Base-by-base conservation (phyloP, 2,329 filamentous ascomycete genomes). In the Talaromyces sp. region DNA sequence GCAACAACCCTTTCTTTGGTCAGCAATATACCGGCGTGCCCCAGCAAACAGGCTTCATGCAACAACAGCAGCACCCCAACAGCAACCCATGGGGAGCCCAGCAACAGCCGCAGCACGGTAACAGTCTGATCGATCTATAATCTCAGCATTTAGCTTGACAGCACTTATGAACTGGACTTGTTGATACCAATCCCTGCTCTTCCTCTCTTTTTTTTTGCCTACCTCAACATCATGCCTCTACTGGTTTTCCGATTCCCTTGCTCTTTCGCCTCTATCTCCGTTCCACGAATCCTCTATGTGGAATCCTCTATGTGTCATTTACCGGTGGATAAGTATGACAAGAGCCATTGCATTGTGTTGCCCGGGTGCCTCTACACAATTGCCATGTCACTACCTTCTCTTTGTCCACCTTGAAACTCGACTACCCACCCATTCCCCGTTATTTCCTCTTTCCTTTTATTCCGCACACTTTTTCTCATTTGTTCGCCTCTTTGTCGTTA, bases 1-100 rank as follows among this genome's bases (percentile, higher is more conserved):
- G 87, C 2, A 94, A 84, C 77, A 97, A 97, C 69, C 94, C 94
- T 0, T 99, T 97, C 77, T 77, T 96, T 63, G 84, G 86, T 55
- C 85, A 86, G 56, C 91, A 95, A 70, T 94, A 88, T 65, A 96
- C 90, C 0, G 91, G 91, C 2, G 67, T 78, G 65, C 78, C 79
- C 16, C 76, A 75, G 56, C 77, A 81, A 77, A 64, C 73, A 2
- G 62, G 62, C 3, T 71, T 66, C 29, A 56, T 78, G 58, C 80
- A 80, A 30, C 76, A 75, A 56, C 77, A 75, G 56, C 77, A 74
- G 8, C 65, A 80, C 68, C 62, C 74, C 62, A 70, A 64, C 36
- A 77, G 67, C 61, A 86, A 85, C 65, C 82, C 83, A 0, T 86
- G 84, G 70, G 83, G 81, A 52, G 65, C 59, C 14, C 76, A 79